Base-by-base conservation (phyloP, 2,329 filamentous ascomycete species). In the Aspergillus viridinutans region DNA sequence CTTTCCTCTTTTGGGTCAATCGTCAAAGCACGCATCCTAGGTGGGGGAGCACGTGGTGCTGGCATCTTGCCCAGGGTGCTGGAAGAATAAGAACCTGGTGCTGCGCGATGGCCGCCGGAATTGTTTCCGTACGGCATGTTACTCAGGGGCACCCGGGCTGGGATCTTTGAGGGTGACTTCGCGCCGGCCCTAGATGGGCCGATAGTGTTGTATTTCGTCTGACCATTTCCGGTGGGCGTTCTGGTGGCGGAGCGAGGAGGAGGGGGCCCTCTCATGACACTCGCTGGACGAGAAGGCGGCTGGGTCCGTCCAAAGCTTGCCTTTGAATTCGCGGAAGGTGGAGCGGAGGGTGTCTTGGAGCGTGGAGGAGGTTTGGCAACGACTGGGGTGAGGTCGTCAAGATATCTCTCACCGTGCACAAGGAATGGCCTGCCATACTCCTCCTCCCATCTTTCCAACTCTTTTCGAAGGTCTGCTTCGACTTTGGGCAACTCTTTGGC, bases 401-500 rank as follows among this genome's bases (percentile, higher is more conserved):
- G 81, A 69, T 97, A 99, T 62, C 90, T 84, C 69, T 96, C 89
- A 29, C 94, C 94, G 64, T 94, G 91, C 14, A 99, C 92, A 49
- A 95, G 80, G 80, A 99, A 99, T 3, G 92, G 90, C 10, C 92
- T 86, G 3, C 92, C 93, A 72, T 93, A 97, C 69, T 97, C 94
- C 53, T 96, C 89, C 72, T 99, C 94, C 87, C 91, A 99, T 49
- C 82, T 78, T 70, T 93, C 90, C 28, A 99, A 82, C n/a, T 84
- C 81, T 72, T 87, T 93, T 62, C 85, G 84, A 57, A 99, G 78
- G n/a, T 97, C 92, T 0, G 83, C 83, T 57, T 93, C 87, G 47
- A 99, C 83, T 78, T 96, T 97, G 55, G 94, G 94, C 29, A 99
- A 80, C 70, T 99, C 94, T 74, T 97, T 99, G 26, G 92, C 84